phyloP scores from a whole-genome alignment of 495 filamentous ascomycete species.

The Talaromyces borbonicus region DNA sequence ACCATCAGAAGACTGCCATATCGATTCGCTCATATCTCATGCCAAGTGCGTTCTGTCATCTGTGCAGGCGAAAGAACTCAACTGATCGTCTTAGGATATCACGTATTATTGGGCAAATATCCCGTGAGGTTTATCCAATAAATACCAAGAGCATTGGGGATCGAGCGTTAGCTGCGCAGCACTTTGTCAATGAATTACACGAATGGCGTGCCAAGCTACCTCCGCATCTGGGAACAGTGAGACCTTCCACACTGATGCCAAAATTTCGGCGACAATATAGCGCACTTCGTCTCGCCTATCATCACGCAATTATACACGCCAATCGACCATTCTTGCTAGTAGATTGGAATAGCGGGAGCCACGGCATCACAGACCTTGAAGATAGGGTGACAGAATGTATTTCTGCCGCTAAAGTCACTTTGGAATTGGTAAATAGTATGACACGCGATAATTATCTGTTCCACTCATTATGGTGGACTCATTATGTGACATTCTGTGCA shows the following conservation, averaged over 20 bases:
- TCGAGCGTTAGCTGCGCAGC: conserved; percentile 9
- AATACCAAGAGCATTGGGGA: conserved; percentile 6
- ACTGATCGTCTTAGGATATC: too few relatives aligned
- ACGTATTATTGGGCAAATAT: conserved; percentile 14
- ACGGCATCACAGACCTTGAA: neutral
- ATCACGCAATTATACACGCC: conserved; percentile 18
- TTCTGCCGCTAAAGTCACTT: neutral
- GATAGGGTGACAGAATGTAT: neutral
- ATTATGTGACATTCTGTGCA: conserved; percentile 28
- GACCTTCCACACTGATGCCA: conserved; percentile 15
- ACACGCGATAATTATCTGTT: conserved; percentile 14
- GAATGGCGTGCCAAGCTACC: conserved; percentile 16
- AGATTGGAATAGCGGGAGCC: neutral
- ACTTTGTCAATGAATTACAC: conserved; percentile 10
- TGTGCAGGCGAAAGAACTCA: too few relatives aligned
- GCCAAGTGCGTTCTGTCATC: conserved; percentile 11
- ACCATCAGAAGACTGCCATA: conserved; percentile 10
- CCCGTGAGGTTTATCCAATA: conserved; percentile 14
- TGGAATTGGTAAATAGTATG: conserved; percentile 13
- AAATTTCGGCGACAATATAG: conserved; percentile 14
- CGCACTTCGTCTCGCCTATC: conserved; percentile 17
- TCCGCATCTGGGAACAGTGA: conserved; percentile 12
- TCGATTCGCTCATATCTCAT: conserved; percentile 16
- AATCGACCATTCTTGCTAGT: conserved; percentile 17
- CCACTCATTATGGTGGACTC: conserved; percentile 29